A percentile compares a stretch with the other conserved stretches of the same genome.
Evolutionary conservation across 257 asterid species (phyloP).

Genomic region (Handroanthus guayacan): DNA sequence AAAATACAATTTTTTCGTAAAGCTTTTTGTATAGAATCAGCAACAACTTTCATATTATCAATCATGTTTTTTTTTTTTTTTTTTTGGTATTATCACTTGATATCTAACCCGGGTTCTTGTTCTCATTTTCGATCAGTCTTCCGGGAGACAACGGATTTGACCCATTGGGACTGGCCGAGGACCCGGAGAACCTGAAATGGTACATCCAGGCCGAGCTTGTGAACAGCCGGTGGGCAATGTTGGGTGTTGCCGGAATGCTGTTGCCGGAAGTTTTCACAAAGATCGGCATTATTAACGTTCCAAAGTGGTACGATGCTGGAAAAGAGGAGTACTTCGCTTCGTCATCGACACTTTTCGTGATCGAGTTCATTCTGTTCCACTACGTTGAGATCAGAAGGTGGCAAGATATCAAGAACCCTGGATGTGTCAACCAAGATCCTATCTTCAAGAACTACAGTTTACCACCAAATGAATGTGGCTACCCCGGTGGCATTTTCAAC

Average conservation of each 20-base stretch:
- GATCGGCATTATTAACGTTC: constrained; percentile 72
- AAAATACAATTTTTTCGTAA: no score
- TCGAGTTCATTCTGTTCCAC: constrained; percentile 95
- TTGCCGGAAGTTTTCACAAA: constrained; percentile 82
- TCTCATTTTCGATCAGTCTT: constrained; percentile 44
- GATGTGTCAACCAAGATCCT: constrained; percentile 94
- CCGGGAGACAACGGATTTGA: constrained; percentile 96
- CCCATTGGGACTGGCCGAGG: constrained; percentile 89
- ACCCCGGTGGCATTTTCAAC: constrained; percentile 92
- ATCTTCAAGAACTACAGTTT: constrained; percentile 87
- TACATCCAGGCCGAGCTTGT: constrained; percentile 90
- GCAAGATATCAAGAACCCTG: constrained; percentile 98
- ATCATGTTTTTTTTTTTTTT: no score
- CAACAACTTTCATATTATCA: no score
- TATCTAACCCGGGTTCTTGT: no score
- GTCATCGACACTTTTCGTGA: constrained; percentile 81
- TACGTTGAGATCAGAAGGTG: constrained; percentile 95
- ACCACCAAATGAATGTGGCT: constrained; percentile 80
- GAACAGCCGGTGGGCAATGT: constrained; percentile 95
- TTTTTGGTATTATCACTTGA: no score
- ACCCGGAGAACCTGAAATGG: constrained; percentile 86
- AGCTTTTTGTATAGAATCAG: no score
- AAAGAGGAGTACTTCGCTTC: constrained; percentile 84
- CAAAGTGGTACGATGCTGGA: constrained; percentile 94
- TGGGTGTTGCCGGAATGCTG: constrained; percentile 92